Evolutionary conservation across 306 rosid genomes (phyloP), one percentile per base, ranked within the genome.

Genomic region (Pyrus betulifolia): DNA sequence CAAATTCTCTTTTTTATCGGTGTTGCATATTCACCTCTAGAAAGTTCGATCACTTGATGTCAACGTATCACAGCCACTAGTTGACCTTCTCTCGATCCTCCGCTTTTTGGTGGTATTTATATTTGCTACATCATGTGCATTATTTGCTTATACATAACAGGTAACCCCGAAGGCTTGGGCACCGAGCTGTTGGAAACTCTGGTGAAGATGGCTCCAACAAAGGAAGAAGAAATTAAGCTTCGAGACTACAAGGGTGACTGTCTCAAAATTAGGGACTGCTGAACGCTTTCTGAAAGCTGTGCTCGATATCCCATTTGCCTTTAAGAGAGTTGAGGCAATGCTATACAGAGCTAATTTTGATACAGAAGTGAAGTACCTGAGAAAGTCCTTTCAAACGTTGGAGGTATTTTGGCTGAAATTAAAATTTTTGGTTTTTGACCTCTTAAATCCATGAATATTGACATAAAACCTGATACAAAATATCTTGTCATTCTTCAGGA

Each of bases 201-300:
- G 21, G 97, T 95, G 60, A 95, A 95, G 91, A 95, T 95, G 99
- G 97, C 99, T 76, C 99, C 99, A 45, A 95, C 99, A 51, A 95
- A 95, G 83, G 99, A 95, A 82, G 99, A 95, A 81, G 99, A 95
- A 87, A 92, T 92, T 71, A 95, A 92, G 77, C 93, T 95, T 45
- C 87, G 84, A 78, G 91, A 88, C 81, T 89, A 88, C 46, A 67
- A 76, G 35, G 97, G 97, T 40, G 97, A 95, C n/a, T 59, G 76
- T 77, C 80, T 87, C 97, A 57, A 95, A 95, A 80, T 87, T 95
- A 58, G 99, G 99, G 52, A 82, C 99, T 31, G 99, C 99, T 1
- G 99, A 95, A 84, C 90, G 96, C 55, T 92, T 95, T 91, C 93
- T 95, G 67, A 95, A 95, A 86, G 83, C 90, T 35, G 90, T 95